Conservation (phyloP, 78 protist genomes). For the Dictyostelium intermedium region DNA sequence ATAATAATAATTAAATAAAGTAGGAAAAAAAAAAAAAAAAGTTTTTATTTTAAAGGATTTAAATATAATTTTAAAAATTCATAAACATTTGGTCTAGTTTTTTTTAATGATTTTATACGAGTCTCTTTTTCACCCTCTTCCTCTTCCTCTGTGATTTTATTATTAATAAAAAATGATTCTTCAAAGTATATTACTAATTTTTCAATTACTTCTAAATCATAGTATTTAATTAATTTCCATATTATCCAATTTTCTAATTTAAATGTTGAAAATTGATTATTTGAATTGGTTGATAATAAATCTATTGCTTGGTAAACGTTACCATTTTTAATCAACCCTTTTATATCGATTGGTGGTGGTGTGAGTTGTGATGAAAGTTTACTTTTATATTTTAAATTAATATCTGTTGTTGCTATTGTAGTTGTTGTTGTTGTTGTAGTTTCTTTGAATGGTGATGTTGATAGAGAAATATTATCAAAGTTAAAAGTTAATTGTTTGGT, state of each 20-base stretch:
- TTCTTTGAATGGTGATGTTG: too few relatives aligned
- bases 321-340: background rate
- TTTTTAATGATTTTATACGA: too few relatives aligned
- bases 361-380: too few relatives aligned
- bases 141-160: too few relatives aligned
- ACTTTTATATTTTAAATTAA: too few relatives aligned
- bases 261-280: too few relatives aligned
- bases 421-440: background rate
- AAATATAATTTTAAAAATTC: too few relatives aligned
- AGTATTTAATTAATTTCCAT: background rate
- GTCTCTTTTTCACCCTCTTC: background rate
- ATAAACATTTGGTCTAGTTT: background rate
- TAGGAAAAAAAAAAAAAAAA: too few relatives aligned
- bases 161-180: background rate
- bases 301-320: background rate
- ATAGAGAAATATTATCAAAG: background rate
- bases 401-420: too few relatives aligned
- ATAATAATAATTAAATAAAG: background rate
- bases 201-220: background rate
- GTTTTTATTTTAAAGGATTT: too few relatives aligned
- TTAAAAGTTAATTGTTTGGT: background rate
- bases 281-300: background rate
- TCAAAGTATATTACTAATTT: background rate
- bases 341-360: too few relatives aligned
- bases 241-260: background rate